These are phyloP conservation scores for Fremontodendron californicum DNA, from an alignment of 345 rosid species.

Conservation along the genomic window DNA sequence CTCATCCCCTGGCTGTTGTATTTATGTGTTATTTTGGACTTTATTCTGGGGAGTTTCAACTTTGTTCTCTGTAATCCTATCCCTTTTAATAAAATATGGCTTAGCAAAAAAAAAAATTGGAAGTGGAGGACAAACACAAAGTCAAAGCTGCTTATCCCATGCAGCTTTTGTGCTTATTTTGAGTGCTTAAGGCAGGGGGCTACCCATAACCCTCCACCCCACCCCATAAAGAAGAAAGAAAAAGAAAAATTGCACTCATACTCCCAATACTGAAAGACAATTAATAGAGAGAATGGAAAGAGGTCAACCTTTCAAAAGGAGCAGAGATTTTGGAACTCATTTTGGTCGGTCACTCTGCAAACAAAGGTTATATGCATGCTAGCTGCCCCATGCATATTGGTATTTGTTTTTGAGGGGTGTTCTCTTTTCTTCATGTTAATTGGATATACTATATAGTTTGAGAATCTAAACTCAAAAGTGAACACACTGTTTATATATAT, in stretches of 20 bases:
- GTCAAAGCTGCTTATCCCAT: constrained; percentile 25
- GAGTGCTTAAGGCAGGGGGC: constrained; percentile 20
- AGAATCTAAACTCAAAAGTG: not conserved
- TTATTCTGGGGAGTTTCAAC: too few relatives aligned
- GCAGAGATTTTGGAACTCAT: not conserved
- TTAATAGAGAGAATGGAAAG: not conserved
- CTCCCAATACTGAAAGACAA: not conserved
- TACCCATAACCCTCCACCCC: constrained; percentile 18
- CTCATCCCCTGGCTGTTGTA: too few relatives aligned
- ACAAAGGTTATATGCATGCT: not conserved
- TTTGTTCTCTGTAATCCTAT: too few relatives aligned
- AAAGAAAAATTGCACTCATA: not conserved
- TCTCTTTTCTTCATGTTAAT: not conserved
- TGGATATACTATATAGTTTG: not conserved
- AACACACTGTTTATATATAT: not conserved
- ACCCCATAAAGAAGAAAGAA: not conserved
- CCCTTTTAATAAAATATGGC: too few relatives aligned
- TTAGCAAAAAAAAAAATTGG: not conserved
- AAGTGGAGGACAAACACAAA: constrained; percentile 24
- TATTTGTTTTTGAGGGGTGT: not conserved
- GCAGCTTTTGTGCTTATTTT: constrained; percentile 29
- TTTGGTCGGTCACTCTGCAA: not conserved
- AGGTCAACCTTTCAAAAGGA: not conserved
- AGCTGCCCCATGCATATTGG: not conserved
- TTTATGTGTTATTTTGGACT: too few relatives aligned